These are phyloP conservation scores for Chenopodium berlandieri DNA, from an alignment of 148 eudicot genomes.

Conservation along the genomic window DNA sequence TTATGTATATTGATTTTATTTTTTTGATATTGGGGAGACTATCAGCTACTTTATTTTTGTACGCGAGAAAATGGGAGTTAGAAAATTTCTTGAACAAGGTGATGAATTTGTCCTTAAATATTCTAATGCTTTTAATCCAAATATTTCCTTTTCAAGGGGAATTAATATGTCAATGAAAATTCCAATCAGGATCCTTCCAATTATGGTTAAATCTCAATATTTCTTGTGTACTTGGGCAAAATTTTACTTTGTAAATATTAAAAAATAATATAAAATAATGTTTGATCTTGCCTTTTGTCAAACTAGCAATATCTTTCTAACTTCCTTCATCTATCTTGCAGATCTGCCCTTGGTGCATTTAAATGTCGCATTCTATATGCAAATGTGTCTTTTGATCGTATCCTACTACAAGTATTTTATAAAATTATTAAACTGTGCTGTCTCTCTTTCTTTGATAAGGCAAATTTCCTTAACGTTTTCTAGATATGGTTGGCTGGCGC, in stretches of 20 bases:
- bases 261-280: too few relatives aligned
- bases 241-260: background rate
- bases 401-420: conserved; percentile 41
- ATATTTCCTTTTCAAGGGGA: too few relatives aligned
- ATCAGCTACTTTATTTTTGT: too few relatives aligned
- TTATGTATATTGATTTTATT: too few relatives aligned
- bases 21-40: too few relatives aligned
- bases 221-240: too few relatives aligned
- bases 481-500: conserved; percentile 99
- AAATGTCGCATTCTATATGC: conserved; percentile 85
- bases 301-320: conserved; percentile 13
- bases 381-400: conserved; percentile 91
- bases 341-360: conserved; percentile 91
- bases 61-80: too few relatives aligned
- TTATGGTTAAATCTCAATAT: background rate
- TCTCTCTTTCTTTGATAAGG: conserved; percentile 7
- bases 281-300: background rate
- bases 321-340: conserved; percentile 39
- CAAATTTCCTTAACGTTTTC: conserved; percentile 38
- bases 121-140: too few relatives aligned
- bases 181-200: too few relatives aligned
- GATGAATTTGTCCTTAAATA: too few relatives aligned
- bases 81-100: too few relatives aligned
- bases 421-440: background rate
- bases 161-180: too few relatives aligned